A percentile compares a stretch with the other conserved stretches of the same genome.
phyloP scores from a whole-genome alignment of 768 basidiomycete species.

The Mycena capillaripes region DNA sequence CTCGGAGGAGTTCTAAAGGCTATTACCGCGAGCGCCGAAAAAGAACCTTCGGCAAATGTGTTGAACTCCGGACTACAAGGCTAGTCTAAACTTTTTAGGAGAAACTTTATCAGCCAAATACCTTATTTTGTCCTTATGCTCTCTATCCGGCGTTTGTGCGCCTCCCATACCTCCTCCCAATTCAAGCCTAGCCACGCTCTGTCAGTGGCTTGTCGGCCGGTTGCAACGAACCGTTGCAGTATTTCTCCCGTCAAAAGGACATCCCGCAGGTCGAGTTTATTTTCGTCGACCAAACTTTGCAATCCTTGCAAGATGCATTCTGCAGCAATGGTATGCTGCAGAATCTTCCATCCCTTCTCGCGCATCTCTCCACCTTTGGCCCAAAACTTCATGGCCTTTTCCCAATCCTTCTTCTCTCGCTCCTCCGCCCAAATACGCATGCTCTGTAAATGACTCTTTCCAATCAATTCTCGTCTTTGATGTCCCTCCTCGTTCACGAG shows the following conservation, averaged over 20 bases:
- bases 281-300: slow-evolving; percentile 18
- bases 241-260: slow-evolving; percentile 26
- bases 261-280: slow-evolving; percentile 11
- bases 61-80: too few species aligned
- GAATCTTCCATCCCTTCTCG: slow-evolving; percentile 39
- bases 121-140: neutral
- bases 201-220: slow-evolving; percentile 29
- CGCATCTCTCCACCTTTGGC: slow-evolving; percentile 36
- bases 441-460: slow-evolving; percentile 11
- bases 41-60: too few species aligned
- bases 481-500: slow-evolving; percentile 9
- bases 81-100: too few species aligned
- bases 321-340: slow-evolving; percentile 38
- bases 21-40: too few species aligned
- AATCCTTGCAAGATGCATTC: slow-evolving; percentile 35
- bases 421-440: slow-evolving; percentile 33
- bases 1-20: too few species aligned
- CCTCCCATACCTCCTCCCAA: slow-evolving; percentile 34
- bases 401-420: slow-evolving; percentile 30
- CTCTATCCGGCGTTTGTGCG: slow-evolving; percentile 6
- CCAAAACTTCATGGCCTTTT: slow-evolving; percentile 44
- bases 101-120: too few species aligned
- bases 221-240: slow-evolving; percentile 32
- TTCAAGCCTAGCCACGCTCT: slow-evolving; percentile 33
- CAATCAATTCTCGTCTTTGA: slow-evolving; percentile 25